Evolutionary conservation across 2,329 filamentous ascomycete genomes (phyloP).

Genomic region (Paecilomyces variotii): DNA sequence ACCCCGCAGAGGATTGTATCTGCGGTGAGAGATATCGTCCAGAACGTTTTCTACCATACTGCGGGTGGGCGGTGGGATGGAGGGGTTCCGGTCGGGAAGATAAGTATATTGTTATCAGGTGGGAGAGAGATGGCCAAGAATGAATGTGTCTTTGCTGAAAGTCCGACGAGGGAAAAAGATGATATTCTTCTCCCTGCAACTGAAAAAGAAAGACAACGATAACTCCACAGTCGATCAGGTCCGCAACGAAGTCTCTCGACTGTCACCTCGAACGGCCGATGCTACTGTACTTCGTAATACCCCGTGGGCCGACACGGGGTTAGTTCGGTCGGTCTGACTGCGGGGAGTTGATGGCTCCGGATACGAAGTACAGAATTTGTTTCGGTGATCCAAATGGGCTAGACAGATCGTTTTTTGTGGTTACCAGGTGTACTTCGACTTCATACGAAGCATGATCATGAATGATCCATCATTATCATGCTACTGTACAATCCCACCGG

Average conservation of each 20-base stretch:
- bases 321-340: background rate
- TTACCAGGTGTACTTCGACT: background rate
- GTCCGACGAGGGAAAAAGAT: background rate
- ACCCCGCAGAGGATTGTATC: conserved; percentile 84
- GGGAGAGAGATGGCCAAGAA: background rate
- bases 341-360: background rate
- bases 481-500: background rate
- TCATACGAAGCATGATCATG: no score
- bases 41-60: conserved; percentile 68
- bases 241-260: background rate
- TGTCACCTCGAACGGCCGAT: background rate
- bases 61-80: background rate
- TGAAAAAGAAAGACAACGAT: background rate
- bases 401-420: background rate
- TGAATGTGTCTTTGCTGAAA: no score
- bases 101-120: background rate
- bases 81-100: background rate
- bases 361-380: background rate
- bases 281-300: background rate
- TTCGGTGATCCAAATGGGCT: background rate
- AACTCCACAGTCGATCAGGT: background rate
- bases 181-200: background rate
- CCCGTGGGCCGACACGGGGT: background rate
- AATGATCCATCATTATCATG: no score
- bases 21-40: conserved; percentile 91